phyloP scores from a whole-genome alignment of 2,329 filamentous ascomycete species.

The Cytospora paraplurivora region DNA sequence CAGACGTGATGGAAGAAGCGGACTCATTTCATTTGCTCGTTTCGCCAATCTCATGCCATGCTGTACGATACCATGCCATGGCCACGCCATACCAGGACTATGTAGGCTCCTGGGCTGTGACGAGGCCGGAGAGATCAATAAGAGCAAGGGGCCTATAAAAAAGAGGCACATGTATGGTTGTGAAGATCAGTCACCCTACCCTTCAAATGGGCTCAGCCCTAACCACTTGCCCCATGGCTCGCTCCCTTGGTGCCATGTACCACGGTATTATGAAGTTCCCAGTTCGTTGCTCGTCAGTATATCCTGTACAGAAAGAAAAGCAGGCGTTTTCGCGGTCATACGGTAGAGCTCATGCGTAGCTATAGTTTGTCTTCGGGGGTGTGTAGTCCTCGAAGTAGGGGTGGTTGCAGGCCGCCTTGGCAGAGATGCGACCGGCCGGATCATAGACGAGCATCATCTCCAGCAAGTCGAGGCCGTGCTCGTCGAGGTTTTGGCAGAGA shows the following conservation, averaged over 20 bases:
- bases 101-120: slow-evolving; percentile 3
- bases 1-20: background rate
- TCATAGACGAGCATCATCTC: slow-evolving; percentile 77
- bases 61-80: background rate
- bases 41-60: background rate
- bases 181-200: slow-evolving; percentile 22
- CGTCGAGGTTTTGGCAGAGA: slow-evolving; percentile 71
- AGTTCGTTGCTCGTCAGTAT: slow-evolving; percentile 28
- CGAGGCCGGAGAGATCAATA: slow-evolving; percentile 13
- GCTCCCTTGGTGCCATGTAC: slow-evolving; percentile 4
- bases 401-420: slow-evolving; percentile 83
- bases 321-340: slow-evolving; percentile 8
- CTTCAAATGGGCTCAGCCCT: slow-evolving; percentile 22
- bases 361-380: slow-evolving; percentile 34
- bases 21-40: background rate
- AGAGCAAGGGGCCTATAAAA: slow-evolving; percentile 6
- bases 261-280: slow-evolving; percentile 26
- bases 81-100: background rate
- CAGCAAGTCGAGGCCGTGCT: slow-evolving; percentile 66
- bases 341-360: slow-evolving; percentile 36
- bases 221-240: background rate
- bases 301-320: slow-evolving; percentile 27
- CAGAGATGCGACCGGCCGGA: slow-evolving; percentile 79
- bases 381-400: slow-evolving; percentile 67
- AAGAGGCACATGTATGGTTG: slow-evolving; percentile 24